Conservation (phyloP, 352 stramenopile species). For the Phytophthora syringae region DNA sequence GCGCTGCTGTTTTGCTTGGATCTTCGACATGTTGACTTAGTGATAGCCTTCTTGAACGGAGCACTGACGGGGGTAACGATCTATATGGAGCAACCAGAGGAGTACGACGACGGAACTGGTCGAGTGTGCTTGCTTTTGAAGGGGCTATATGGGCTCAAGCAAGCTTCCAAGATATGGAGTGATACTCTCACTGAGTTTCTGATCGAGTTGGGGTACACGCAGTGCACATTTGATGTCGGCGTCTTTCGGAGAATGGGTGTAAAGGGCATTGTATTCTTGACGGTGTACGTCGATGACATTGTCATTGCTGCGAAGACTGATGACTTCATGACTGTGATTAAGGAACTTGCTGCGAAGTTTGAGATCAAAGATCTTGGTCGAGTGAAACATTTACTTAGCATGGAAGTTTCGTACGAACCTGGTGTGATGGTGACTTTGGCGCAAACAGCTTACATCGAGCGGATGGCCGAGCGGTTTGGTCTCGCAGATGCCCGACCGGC, state of each 20-base stretch:
- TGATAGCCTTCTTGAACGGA: background rate
- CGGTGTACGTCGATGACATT: conserved; percentile 14
- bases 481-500: background rate
- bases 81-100: conserved; percentile 15
- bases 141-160: conserved; percentile 11
- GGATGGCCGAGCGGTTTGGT: background rate
- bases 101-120: conserved; percentile 7
- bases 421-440: background rate
- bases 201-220: background rate
- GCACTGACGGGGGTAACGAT: conserved; percentile 3
- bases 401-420: background rate
- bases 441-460: background rate
- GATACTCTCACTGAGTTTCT: conserved; percentile 3
- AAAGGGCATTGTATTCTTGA: conserved; percentile 5
- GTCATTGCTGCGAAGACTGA: background rate
- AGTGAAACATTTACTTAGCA: background rate
- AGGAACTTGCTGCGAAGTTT: background rate
- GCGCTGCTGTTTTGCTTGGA: background rate
- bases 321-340: background rate
- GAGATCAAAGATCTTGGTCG: background rate
- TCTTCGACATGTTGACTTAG: background rate
- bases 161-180: conserved; percentile 13
- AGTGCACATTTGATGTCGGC: conserved; percentile 8
- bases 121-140: conserved; percentile 5
- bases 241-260: background rate